Evolutionary conservation across 352 stramenopile genomes (phyloP), one percentile per base, ranked within the genome.

Genomic region (Phytophthora cactorum): DNA sequence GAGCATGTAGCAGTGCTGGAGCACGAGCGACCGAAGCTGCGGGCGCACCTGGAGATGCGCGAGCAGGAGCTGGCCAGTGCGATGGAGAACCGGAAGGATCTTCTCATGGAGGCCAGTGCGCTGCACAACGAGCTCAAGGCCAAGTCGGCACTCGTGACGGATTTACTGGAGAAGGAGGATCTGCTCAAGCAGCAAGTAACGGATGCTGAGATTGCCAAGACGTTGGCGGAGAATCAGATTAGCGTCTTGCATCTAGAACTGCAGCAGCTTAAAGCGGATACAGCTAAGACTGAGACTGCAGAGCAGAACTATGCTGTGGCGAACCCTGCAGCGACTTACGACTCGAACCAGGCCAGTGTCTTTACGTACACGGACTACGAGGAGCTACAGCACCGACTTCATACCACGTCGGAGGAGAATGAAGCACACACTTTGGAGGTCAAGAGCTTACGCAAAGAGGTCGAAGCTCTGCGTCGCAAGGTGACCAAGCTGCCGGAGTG

Each of bases 371-470:
- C 51, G 10, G 84, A 91, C 22, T 80, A 88, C 54, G 75, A 89
- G 41, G 75, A 90, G 47, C 52, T 90, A 25, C 64, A 84, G 68
- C 54, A 76, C 1, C 79, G 81, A 45, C 74, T 83, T 45, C 69
- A 85, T 17, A 52, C 55, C 15, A 68, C 72, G n/a, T 57, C 58
- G n/a, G 55, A 77, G 3, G 80, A 90, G 41, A 89, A 81, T 43
- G 72, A 88, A 22, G 67, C 49, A 8, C 55, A 84, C 25, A 58
- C 58, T 15, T 41, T 82, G 36, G 79, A 91, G 56, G 56, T 82
- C 34, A 83, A 89, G 45, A 90, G 79, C 64, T 53, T 84, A n/a
- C 73, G 72, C 25, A 89, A 87, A 61, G 82, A 90, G 22, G 66
- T 82, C 12, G 79, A 89, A 17, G 50, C 52, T 5, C 51, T 89